Base-by-base conservation (phyloP, 495 filamentous ascomycete species). In the Aspergillus cavernicola region DNA sequence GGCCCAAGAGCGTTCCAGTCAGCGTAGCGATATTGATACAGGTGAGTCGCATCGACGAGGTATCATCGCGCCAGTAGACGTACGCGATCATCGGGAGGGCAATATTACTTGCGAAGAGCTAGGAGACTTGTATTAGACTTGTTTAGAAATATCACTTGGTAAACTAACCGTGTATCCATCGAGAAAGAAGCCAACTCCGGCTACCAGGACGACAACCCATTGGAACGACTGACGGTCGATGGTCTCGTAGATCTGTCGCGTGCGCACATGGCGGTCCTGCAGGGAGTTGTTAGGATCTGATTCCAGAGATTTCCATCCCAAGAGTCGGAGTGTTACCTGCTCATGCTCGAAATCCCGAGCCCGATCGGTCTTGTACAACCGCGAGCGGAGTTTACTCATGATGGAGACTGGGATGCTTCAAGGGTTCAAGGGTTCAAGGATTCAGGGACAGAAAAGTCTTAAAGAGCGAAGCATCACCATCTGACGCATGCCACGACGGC, bases 141-240 rank as follows among this genome's bases (percentile, higher is more conserved):
- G n/a, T n/a, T 15, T 19, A 16, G 19, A 10, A 15, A 16, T 6
- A 32, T 33, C 22, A 8, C n/a, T 33, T 32, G 39, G 39, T 12
- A 13, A 15, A 65, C 69, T 48, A 44, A 91, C 85, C 32, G 81
- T 82, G 54, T 86, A 87, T 55, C 81, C 82, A 67, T 85, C 83
- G 9, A 85, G 83, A 46, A 88, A 79, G 59, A 88, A 88, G 15
- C 85, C 85, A 1, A 83, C 79, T 15, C 80, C 83, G 11, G 84
- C 82, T 4, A 88, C 85, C 6, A 79, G 64, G 6, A 79, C 76
- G 11, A 78, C 73, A 24, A 75, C 60, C 71, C 72, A 75, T 62
- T 77, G 74, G 50, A 65, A 77, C 3, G 55, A 58, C 48, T 77
- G 74, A 12, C 74, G 68, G 61, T 77, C 74, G 52, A 77, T 76